Percentiles rank a stretch among this genome's conserved stretches.
Evolutionary conservation across 495 filamentous ascomycete species (phyloP).

Genomic region (Cenococcum geophilum): DNA sequence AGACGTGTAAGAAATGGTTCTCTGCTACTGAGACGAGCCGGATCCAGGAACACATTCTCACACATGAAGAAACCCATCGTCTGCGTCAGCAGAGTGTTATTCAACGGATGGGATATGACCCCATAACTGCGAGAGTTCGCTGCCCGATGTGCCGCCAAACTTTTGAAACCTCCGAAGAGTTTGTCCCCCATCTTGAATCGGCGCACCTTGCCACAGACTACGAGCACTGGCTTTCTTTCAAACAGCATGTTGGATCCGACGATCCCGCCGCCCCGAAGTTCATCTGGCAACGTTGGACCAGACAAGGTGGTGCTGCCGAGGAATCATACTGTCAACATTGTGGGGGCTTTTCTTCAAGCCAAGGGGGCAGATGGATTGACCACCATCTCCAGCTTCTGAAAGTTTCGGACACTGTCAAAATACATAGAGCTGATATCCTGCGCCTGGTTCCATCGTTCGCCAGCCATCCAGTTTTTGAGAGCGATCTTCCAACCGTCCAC

Average conservation of each 20-base stretch:
- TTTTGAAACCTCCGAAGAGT: neutral
- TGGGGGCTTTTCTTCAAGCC: neutral
- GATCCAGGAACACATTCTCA: constrained; percentile 1
- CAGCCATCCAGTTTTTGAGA: neutral
- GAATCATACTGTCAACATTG: neutral
- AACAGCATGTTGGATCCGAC: neutral
- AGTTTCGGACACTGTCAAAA: neutral
- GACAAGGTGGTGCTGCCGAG: neutral
- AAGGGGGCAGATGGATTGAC: neutral
- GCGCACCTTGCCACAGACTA: neutral
- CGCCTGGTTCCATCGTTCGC: neutral
- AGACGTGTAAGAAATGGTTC: neutral
- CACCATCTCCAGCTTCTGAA: neutral
- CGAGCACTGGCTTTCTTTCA: neutral
- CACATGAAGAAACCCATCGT: neutral
- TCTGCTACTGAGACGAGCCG: neutral
- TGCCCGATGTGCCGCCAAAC: neutral
- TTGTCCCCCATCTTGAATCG: neutral
- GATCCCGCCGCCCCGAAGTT: neutral
- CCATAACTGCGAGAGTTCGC: neutral
- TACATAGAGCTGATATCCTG: neutral
- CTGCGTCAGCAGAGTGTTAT: neutral
- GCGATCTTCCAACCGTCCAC: neutral
- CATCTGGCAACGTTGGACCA: neutral
- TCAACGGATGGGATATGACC: neutral